Evolutionary conservation across 768 basidiomycete genomes (phyloP).

Genomic region (Megacollybia marginata): DNA sequence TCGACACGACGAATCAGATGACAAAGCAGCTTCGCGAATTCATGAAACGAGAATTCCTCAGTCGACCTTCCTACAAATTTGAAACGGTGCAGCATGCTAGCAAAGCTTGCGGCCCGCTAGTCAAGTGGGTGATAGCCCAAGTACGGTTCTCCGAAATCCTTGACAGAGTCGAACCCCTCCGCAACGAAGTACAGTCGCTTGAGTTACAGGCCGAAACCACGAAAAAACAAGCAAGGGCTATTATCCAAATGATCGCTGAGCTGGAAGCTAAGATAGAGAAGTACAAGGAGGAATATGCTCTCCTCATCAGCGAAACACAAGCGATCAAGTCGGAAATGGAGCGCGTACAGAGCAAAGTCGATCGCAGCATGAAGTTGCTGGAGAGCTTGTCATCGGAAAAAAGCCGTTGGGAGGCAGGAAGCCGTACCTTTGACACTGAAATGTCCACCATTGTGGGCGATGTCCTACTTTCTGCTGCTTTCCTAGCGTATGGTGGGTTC

Average conservation of each 20-base stretch:
- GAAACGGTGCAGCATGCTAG: slow-evolving; percentile 93
- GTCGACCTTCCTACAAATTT: slow-evolving; percentile 86
- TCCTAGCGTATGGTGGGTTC: slow-evolving; percentile 95
- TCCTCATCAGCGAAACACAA: slow-evolving; percentile 93
- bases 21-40: slow-evolving; percentile 79
- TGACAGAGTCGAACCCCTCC: slow-evolving; percentile 93
- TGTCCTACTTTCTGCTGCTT: slow-evolving; percentile 90
- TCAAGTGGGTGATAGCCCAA: slow-evolving; percentile 97
- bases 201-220: slow-evolving; percentile 93
- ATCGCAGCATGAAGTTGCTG: slow-evolving; percentile 92
- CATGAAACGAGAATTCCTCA: slow-evolving; percentile 92
- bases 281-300: slow-evolving; percentile 97
- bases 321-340: slow-evolving; percentile 98
- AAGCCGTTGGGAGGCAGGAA: slow-evolving; percentile 89
- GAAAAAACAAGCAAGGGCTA: slow-evolving; percentile 85
- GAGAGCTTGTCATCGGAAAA: slow-evolving; percentile 94
- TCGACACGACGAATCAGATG: slow-evolving; percentile 89
- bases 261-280: slow-evolving; percentile 86
- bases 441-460: slow-evolving; percentile 99
- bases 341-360: slow-evolving; percentile 92
- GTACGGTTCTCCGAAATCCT: slow-evolving; percentile 95
- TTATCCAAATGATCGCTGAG: slow-evolving; percentile 87
- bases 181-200: slow-evolving; percentile 90
- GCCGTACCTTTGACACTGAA: slow-evolving; percentile 92
- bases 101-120: slow-evolving; percentile 94